Percentiles rank a stretch among this genome's conserved stretches.
phyloP scores from a whole-genome alignment of 2,329 filamentous ascomycete species.

The Cercospora beticola region DNA sequence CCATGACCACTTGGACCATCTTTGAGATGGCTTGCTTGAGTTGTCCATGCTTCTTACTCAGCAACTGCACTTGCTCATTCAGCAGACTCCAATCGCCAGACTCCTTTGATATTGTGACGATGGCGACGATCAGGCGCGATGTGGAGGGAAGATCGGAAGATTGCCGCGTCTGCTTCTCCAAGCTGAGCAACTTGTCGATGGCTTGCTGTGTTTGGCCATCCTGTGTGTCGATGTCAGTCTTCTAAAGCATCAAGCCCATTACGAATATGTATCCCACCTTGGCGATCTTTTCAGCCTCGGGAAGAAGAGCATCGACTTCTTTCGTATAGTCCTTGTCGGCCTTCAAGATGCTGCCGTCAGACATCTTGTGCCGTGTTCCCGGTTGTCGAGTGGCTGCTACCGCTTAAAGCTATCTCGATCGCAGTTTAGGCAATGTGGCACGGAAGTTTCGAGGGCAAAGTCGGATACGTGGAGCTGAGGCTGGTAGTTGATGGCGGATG shows the following conservation, averaged over 20 bases:
- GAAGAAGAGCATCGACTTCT: conserved; percentile 87
- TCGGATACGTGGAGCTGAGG: neutral
- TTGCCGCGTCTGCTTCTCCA: conserved; percentile 98
- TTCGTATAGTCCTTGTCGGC: conserved; percentile 99
- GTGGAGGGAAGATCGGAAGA: conserved; percentile 95
- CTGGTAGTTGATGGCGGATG: neutral
- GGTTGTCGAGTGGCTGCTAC: neutral
- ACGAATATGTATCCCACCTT: conserved; percentile 17
- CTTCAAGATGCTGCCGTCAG: conserved; percentile 73
- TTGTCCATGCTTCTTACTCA: conserved; percentile 99
- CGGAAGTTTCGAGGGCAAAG: neutral
- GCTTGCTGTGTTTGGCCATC: conserved; percentile 74
- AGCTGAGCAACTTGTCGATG: conserved; percentile 84
- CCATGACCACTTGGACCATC: conserved; percentile 97
- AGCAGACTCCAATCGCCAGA: conserved; percentile 89
- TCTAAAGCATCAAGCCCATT: neutral
- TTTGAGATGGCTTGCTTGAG: conserved; percentile 98
- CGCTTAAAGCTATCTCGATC: neutral
- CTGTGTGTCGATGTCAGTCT: conserved; percentile 48
- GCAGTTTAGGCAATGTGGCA: neutral
- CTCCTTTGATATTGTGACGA: conserved; percentile 93
- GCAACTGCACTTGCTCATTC: conserved; percentile 91
- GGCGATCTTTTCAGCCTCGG: conserved; percentile 85
- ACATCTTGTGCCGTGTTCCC: conserved; percentile 56
- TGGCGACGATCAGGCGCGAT: conserved; percentile 79